These are phyloP conservation scores for Echium plantagineum DNA, from an alignment of 257 asterid genomes.

Conservation along the genomic window DNA sequence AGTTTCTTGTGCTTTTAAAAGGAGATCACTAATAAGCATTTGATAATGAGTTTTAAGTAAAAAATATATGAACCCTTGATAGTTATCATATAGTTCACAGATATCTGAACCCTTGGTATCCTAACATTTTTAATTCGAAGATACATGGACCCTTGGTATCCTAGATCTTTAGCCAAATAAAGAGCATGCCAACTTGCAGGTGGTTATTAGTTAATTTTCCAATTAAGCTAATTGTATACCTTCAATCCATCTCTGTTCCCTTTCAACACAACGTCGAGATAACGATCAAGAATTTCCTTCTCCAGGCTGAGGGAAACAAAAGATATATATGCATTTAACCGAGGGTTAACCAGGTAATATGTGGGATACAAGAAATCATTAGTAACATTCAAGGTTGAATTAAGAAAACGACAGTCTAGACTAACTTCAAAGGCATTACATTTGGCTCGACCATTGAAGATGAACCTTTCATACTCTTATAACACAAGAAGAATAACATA, in stretches of 20 bases:
- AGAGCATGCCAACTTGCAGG: not conserved
- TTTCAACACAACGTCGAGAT: slow-evolving; percentile 86
- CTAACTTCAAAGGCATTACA: not conserved
- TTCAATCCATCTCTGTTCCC: slow-evolving; percentile 95
- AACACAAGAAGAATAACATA: too few relatives aligned
- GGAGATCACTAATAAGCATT: too few relatives aligned
- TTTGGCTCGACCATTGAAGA: not conserved
- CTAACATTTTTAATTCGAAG: too few relatives aligned
- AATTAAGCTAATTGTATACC: slow-evolving; percentile 27
- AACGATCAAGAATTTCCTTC: slow-evolving; percentile 92
- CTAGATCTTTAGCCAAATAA: too few relatives aligned
- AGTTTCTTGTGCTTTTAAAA: too few relatives aligned
- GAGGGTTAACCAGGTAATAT: not conserved
- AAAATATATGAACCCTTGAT: too few relatives aligned
- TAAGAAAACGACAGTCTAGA: not conserved
- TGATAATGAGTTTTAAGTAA: too few relatives aligned
- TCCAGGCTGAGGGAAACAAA: slow-evolving; percentile 52
- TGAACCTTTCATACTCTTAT: too few relatives aligned
- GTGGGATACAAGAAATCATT: not conserved
- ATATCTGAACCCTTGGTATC: too few relatives aligned
- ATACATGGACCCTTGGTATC: too few relatives aligned
- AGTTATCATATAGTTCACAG: too few relatives aligned
- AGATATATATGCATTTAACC: not conserved
- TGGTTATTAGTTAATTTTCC: not conserved
- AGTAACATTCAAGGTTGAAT: not conserved